Evolutionary conservation across 2,329 filamentous ascomycete species (phyloP).

Genomic region (Talaromyces albobiverticillius): DNA sequence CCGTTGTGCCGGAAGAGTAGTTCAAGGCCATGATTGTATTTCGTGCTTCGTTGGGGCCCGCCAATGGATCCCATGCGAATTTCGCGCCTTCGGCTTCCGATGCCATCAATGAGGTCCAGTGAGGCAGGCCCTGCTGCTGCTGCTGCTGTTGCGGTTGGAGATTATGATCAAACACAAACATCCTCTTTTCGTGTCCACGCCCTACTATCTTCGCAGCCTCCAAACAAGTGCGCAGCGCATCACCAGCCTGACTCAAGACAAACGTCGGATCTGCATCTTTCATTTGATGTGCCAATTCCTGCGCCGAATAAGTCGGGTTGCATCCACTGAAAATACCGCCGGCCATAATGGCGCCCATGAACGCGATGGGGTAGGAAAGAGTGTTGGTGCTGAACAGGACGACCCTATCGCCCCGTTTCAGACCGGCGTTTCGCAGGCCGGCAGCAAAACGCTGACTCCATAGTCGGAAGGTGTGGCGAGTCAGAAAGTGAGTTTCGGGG

Average conservation of each 20-base stretch:
- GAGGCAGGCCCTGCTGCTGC: conserved; percentile 42
- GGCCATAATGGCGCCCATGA: conserved; percentile 73
- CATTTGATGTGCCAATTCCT: conserved; percentile 74
- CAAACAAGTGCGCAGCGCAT: conserved; percentile 12
- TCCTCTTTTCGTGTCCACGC: conserved; percentile 7
- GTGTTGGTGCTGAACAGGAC: conserved; percentile 72
- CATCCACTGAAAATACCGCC: conserved; percentile 75
- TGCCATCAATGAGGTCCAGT: conserved; percentile 65
- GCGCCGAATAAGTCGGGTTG: conserved; percentile 65
- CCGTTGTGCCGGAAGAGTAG: conserved; percentile 72
- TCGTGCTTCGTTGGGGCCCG: conserved; percentile 25
- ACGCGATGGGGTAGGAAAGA: conserved; percentile 67
- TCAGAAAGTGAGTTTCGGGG: conserved; percentile 66
- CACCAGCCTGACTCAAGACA: conserved; percentile 46
- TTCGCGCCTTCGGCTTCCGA: conserved; percentile 49
- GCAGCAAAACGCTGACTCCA: conserved; percentile 70
- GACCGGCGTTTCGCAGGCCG: conserved; percentile 62
- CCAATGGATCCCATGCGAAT: conserved; percentile 61
- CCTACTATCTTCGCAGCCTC: conserved; percentile 19
- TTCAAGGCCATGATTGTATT: conserved; percentile 64
- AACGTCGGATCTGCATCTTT: conserved; percentile 67
- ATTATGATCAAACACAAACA: conserved; percentile 4
- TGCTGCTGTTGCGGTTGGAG: neutral
- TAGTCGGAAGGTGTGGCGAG: conserved; percentile 61
- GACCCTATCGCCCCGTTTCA: conserved; percentile 67